A percentile compares a stretch with the other conserved stretches of the same genome.
Conservation (phyloP, 148 eudicot genomes). For the Rhododendron molle region DNA sequence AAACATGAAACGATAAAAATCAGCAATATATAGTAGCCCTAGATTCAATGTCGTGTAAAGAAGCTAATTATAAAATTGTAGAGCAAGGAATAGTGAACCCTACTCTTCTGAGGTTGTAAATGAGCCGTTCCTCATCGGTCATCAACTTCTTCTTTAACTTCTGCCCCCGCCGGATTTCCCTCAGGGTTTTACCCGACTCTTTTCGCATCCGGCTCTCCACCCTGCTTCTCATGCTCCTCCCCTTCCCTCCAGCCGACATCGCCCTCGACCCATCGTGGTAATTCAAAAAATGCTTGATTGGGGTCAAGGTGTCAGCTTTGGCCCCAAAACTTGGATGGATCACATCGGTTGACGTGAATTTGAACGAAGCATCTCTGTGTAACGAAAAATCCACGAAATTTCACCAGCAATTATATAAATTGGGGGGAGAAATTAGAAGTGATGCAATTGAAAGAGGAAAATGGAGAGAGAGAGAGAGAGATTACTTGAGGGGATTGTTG, state of each 20-base stretch:
- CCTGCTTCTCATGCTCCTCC: slow-evolving; percentile 83
- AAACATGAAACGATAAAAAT: neutral
- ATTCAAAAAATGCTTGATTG: slow-evolving; percentile 14
- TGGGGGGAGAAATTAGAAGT: slow-evolving; percentile 1
- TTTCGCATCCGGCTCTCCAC: slow-evolving; percentile 80
- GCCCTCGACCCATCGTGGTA: slow-evolving; percentile 37
- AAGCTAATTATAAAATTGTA: neutral
- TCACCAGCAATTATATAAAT: slow-evolving; percentile 4
- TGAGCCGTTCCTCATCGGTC: slow-evolving; percentile 92
- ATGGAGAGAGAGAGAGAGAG: neutral
- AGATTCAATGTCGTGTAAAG: neutral
- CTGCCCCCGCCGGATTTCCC: slow-evolving; percentile 75
- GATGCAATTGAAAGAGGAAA: neutral
- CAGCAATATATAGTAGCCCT: neutral
- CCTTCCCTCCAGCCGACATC: slow-evolving; percentile 48
- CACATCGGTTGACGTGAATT: slow-evolving; percentile 4
- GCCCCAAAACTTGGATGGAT: slow-evolving; percentile 11
- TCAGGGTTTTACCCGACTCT: slow-evolving; percentile 83
- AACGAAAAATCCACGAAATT: slow-evolving; percentile 28
- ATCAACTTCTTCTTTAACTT: slow-evolving; percentile 75
- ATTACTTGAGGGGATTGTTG: slow-evolving; percentile 27
- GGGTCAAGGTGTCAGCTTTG: slow-evolving; percentile 7
- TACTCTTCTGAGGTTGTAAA: slow-evolving; percentile 81
- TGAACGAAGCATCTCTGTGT: slow-evolving; percentile 13
- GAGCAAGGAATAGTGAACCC: slow-evolving; percentile 10